Conservation (phyloP, 2,329 filamentous ascomycete species). For the Gaeumannomyces sp. region DNA sequence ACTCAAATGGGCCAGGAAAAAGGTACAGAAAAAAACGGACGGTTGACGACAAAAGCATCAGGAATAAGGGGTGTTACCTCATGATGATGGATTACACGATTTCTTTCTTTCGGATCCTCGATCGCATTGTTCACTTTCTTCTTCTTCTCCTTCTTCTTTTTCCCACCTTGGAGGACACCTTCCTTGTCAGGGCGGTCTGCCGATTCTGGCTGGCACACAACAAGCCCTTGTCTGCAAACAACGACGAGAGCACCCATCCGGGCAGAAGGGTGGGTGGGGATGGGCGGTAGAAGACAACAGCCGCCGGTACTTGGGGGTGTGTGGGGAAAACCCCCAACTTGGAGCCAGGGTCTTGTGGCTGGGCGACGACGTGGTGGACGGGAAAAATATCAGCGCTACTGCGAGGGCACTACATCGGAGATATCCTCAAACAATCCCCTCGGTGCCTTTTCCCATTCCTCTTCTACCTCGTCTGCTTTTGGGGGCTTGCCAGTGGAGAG, state of each 20-base stretch:
- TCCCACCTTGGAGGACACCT: neutral
- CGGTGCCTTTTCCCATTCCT: neutral
- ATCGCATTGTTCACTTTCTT: neutral
- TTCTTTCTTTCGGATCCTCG: too few relatives aligned
- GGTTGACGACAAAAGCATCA: neutral
- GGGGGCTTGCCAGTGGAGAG: constrained; percentile 5
- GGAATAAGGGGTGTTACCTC: neutral
- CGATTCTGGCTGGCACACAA: neutral
- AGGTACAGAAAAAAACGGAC: neutral
- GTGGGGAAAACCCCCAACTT: neutral
- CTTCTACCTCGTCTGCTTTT: neutral
- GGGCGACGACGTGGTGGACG: too few relatives aligned
- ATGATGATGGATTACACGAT: neutral
- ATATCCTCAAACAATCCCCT: neutral
- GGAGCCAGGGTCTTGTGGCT: neutral
- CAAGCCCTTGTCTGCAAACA: neutral
- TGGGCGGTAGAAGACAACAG: neutral
- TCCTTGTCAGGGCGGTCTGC: neutral
- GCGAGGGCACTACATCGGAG: neutral
- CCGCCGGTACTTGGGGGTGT: constrained; percentile 1
- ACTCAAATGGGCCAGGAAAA: neutral
- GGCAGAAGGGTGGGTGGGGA: neutral
- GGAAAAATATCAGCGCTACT: constrained; percentile 1
- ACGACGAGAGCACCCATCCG: neutral
- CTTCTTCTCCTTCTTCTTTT: neutral